Base-by-base conservation (phyloP, 2,329 filamentous ascomycete genomes). In the Cytospora leucostoma region DNA sequence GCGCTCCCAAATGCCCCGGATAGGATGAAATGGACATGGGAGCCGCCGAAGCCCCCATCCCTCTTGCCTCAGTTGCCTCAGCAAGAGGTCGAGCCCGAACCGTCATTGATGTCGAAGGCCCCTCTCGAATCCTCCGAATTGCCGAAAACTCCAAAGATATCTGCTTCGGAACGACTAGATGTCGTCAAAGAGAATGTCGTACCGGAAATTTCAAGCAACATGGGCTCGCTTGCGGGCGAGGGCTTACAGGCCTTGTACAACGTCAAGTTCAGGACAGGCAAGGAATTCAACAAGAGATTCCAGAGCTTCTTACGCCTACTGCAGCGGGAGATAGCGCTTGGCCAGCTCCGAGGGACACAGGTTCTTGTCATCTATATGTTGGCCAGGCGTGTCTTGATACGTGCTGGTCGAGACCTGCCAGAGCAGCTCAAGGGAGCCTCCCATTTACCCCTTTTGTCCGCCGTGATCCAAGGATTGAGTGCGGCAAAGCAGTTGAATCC, bases 1-100 rank as follows among this genome's bases (percentile, higher is more conserved):
- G 76, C 78, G 0, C 75, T 84, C 53, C 74, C 78, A 13, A 74
- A 78, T 32, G 72, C 79, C 1, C 71, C 78, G 7, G 77, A 80
- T 58, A 70, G 82, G 47, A 78, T 76, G 4, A 72, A 79, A 59
- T 84, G 82, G 81, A 75, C 76, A 54, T 87, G 84, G 84, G 73
- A 79, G 44, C 76, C 83, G 10, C 84, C 84, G 3, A 66, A 61
- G 13, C 34, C 53, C 38, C 61, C 62, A 8, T 59, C 62, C n/a
- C 64, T 56, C 50, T 64, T 57, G 17, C 50, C 56, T 27, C 52
- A 59, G 17, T 13, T 21, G 21, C 51, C 61, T 27, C 27, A n/a
- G 49, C 49, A 37, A n/a, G 59, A 61, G 32, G 15, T 13, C 37
- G 51, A 27, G n/a, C 33, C 52, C 8, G 52, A 35, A 11, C 17